Base-by-base conservation (phyloP, 495 filamentous ascomycete genomes). In the Penicillium samsonianum region DNA sequence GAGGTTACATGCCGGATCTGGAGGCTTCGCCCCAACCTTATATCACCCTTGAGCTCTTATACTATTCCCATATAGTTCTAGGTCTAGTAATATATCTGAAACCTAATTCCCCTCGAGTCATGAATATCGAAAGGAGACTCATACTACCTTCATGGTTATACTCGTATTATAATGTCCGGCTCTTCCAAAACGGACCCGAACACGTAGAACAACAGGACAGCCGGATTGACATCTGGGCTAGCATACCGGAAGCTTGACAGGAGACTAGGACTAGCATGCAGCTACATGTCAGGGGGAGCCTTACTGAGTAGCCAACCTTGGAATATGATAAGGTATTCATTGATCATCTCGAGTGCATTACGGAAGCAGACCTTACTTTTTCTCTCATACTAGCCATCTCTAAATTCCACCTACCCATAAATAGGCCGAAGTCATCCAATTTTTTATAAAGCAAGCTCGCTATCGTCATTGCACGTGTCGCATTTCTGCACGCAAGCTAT, bases 121-220 rank as follows among this genome's bases (percentile, higher is more conserved):
- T 17, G 14, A 6, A 37, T 16, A 17, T 38, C n/a, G 12, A 33
- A 33, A 17, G 26, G 5, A 28, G 38, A 14, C 41, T 14, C 19
- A 23, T 49, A 22, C 12, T 14, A 49, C 2, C 2, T 37, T 3
- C 35, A 53, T 23, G 4, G 25, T 42, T 53, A 53, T 53, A 23
- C 46, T 48, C 28, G 16, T 8, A 38, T 16, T 38, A 38, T 30
- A 10, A 16, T 11, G 14, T 5, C 17, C 5, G n/a, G 8, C 26
- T 14, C 9, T 19, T 10, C 19, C 16, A 22, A 10, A 33, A 41
- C 5, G 25, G 37, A 31, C 10, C 25, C 49, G 30, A 37, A 22
- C n/a, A 20, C 5, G 49, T 58, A 53, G 55, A 17, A 53, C 55
- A 42, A 35, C 54, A 50, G 60, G 30, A 50, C 55, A 48, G 42